Conservation (phyloP, 2,329 filamentous ascomycete species). For the Ophiostoma sp. region DNA sequence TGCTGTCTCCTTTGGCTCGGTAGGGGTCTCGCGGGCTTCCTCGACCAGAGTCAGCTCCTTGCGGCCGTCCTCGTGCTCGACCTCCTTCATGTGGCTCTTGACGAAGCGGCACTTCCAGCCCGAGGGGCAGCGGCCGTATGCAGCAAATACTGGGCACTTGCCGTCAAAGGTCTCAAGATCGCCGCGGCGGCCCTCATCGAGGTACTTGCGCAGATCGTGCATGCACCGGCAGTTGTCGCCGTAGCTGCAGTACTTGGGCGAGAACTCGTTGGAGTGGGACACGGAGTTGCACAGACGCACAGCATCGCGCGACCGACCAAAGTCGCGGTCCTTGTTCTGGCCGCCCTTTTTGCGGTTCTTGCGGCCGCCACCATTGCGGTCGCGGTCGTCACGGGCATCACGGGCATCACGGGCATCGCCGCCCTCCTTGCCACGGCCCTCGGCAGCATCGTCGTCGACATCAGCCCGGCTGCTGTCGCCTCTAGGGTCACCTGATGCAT, state of each 20-base stretch:
- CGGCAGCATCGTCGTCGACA: conserved; percentile 47
- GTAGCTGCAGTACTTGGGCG: conserved; percentile 68
- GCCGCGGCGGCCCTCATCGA: conserved; percentile 72
- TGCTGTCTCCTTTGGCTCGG: conserved; percentile 29
- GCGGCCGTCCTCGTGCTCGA: conserved; percentile 69
- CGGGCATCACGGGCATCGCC: conserved; percentile 19
- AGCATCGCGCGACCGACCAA: conserved; percentile 72
- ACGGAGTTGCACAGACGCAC: conserved; percentile 73
- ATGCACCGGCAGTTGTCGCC: conserved; percentile 75
- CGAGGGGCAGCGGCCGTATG: conserved; percentile 67
- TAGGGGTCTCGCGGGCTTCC: conserved; percentile 23
- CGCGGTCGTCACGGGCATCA: conserved; percentile 25
- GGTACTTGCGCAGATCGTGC: conserved; percentile 81
- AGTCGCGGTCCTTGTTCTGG: conserved; percentile 78
- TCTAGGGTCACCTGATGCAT: neutral
- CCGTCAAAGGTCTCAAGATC: conserved; percentile 73
- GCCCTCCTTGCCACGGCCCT: conserved; percentile 37
- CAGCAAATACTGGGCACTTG: conserved; percentile 75
- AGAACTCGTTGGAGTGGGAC: conserved; percentile 70
- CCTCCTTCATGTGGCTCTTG: conserved; percentile 77
- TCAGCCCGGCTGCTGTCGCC: conserved; percentile 25
- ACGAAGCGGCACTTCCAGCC: conserved; percentile 96
- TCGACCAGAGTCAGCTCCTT: conserved; percentile 73
- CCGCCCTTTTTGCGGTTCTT: conserved; percentile 48
- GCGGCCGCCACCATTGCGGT: conserved; percentile 31